Evolutionary conservation across 2,329 filamentous ascomycete species (phyloP).

Genomic region (Chrysoporthe deuterocubensis): DNA sequence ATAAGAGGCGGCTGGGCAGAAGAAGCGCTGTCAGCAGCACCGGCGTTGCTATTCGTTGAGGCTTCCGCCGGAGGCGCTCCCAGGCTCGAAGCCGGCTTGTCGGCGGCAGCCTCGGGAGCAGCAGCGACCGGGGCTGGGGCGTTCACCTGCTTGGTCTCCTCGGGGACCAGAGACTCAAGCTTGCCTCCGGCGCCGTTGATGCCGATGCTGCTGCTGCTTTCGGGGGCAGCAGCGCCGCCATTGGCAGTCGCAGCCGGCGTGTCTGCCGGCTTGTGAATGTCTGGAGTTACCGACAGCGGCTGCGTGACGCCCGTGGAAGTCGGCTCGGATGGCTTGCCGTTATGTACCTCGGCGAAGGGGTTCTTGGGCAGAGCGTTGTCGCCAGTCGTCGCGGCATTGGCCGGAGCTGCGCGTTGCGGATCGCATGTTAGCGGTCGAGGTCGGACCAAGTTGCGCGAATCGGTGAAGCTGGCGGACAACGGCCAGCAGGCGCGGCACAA

Average conservation of each 20-base stretch:
- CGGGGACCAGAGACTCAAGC: slow-evolving; percentile 17
- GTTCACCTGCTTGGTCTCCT: slow-evolving; percentile 20
- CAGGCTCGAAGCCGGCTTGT: slow-evolving; percentile 8
- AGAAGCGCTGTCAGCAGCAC: slow-evolving; percentile 10
- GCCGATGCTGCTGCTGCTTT: slow-evolving; percentile 11
- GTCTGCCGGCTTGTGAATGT: slow-evolving; percentile 19
- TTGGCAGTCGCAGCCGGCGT: slow-evolving; percentile 18
- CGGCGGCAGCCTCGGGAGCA: slow-evolving; percentile 13
- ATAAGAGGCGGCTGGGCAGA: slow-evolving; percentile 22
- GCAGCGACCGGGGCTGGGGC: slow-evolving; percentile 12
- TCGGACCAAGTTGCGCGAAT: slow-evolving; percentile 7
- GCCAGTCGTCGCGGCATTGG: slow-evolving; percentile 9
- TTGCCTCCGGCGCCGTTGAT: slow-evolving; percentile 22
- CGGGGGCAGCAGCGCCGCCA: slow-evolving; percentile 13
- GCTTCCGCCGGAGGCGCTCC: slow-evolving; percentile 3
- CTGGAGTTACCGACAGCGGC: slow-evolving; percentile 19
- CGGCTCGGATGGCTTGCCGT: slow-evolving; percentile 18
- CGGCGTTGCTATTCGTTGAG: not conserved
- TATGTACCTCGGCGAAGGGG: slow-evolving; percentile 13
- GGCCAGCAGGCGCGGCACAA: slow-evolving; percentile 4
- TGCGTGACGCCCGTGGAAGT: slow-evolving; percentile 6
- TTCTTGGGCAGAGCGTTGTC: slow-evolving; percentile 25
- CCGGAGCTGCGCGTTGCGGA: slow-evolving; percentile 19
- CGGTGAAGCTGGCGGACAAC: slow-evolving; percentile 12
- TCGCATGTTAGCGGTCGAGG: slow-evolving; percentile 20